These are phyloP conservation scores for Epichloe scottii DNA, from an alignment of 2,329 filamentous ascomycete species.

Conservation along the genomic window DNA sequence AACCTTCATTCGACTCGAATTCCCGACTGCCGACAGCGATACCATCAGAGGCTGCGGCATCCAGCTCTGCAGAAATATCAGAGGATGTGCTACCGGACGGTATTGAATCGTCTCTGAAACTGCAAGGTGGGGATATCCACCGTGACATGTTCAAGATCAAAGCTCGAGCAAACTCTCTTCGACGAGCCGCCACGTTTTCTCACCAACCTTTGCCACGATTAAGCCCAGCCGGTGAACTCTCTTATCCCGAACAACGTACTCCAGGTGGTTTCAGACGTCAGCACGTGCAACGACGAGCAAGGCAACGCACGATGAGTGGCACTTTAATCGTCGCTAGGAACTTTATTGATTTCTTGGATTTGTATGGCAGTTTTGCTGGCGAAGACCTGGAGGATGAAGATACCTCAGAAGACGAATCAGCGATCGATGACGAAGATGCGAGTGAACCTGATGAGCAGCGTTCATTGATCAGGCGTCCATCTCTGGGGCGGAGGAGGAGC, in stretches of 20 bases:
- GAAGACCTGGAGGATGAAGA: conserved; percentile 48
- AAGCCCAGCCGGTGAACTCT: conserved; percentile 17
- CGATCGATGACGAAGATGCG: conserved; percentile 32
- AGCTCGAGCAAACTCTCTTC: conserved; percentile 35
- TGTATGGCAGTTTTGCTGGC: conserved; percentile 67
- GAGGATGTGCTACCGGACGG: conserved; percentile 23
- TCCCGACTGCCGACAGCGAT: neutral
- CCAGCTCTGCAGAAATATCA: conserved; percentile 7
- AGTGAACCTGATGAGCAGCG: conserved; percentile 36
- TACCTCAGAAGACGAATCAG: conserved; percentile 43
- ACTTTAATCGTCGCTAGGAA: conserved; percentile 47
- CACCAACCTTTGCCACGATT: conserved; percentile 28
- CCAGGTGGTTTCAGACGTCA: conserved; percentile 37
- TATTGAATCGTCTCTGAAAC: conserved; percentile 49
- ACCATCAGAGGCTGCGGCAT: neutral
- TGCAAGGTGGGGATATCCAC: conserved; percentile 69
- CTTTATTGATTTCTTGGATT: conserved; percentile 63
- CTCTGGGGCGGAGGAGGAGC: conserved; percentile 39
- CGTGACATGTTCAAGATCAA: conserved; percentile 66
- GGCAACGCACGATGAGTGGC: conserved; percentile 23
- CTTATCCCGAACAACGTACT: conserved; percentile 27
- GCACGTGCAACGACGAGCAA: conserved; percentile 23
- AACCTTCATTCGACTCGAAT: conserved; percentile 7
- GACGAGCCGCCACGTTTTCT: conserved; percentile 57
- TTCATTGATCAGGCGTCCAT: conserved; percentile 32